Conservation (phyloP, 768 basidiomycete species). For the Boletellus sp. region DNA sequence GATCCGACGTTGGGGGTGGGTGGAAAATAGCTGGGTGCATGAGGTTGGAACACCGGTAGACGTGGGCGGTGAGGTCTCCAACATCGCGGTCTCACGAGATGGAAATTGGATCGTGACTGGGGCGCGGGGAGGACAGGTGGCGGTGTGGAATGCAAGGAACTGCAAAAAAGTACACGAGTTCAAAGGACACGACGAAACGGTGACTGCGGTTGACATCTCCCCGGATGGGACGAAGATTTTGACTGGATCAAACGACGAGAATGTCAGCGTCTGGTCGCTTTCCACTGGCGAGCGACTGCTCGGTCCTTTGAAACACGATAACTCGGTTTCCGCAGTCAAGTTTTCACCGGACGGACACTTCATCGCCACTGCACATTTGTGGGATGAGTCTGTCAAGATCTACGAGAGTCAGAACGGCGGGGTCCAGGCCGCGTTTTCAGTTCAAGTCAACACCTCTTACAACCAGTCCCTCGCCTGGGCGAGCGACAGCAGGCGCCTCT, state of each 20-base stretch:
- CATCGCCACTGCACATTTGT: no score
- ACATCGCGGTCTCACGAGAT: no score
- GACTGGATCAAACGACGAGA: no score
- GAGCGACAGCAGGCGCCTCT: neutral
- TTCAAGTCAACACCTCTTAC: neutral
- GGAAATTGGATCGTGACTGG: neutral
- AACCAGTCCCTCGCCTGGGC: neutral
- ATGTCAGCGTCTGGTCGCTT: neutral
- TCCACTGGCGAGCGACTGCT: constrained; percentile 4
- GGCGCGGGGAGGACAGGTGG: neutral
- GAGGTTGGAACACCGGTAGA: no score
- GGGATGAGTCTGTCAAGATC: no score
- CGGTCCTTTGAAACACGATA: neutral
- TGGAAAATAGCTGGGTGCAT: no score
- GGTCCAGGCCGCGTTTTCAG: neutral
- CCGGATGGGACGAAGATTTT: constrained; percentile 8
- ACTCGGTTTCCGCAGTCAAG: no score
- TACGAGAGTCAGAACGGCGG: neutral
- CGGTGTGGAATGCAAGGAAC: neutral
- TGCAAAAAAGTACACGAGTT: neutral
- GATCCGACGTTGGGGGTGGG: no score
- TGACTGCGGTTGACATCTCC: constrained; percentile 6
- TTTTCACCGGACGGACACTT: no score
- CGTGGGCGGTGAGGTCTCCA: no score
- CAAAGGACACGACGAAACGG: neutral